A percentile compares a stretch with the other conserved stretches of the same genome.
Conservation (phyloP, 2,329 filamentous ascomycete genomes). For the Lecanicillium sp. region DNA sequence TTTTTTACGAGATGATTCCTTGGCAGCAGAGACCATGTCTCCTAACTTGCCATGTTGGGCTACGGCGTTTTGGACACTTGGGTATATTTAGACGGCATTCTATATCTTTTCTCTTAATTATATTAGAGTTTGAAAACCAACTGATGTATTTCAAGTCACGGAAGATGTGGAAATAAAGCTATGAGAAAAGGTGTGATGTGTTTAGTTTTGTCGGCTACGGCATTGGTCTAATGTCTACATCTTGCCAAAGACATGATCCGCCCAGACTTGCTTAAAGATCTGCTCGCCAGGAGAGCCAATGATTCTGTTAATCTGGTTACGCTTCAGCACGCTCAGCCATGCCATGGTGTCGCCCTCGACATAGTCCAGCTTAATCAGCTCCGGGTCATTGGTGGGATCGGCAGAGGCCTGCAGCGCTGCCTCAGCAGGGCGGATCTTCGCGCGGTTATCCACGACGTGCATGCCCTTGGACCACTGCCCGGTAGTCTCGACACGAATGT, state of each 20-base stretch:
- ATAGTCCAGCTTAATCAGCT: slow-evolving; percentile 34
- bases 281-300: slow-evolving; percentile 60
- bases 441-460: slow-evolving; percentile 74
- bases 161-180: too few species aligned
- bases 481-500: slow-evolving; percentile 80
- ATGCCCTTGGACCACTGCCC: slow-evolving; percentile 95
- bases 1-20: not conserved
- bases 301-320: slow-evolving; percentile 75
- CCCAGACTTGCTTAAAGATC: slow-evolving; percentile 56
- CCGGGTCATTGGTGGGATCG: slow-evolving; percentile 30
- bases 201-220: too few species aligned
- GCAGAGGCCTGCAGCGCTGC: slow-evolving; percentile 30
- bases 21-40: not conserved
- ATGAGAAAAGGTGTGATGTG: too few species aligned
- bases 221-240: too few species aligned
- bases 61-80: not conserved
- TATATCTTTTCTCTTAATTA: too few species aligned
- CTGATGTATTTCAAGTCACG: too few species aligned
- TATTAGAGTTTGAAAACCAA: too few species aligned
- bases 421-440: slow-evolving; percentile 44
- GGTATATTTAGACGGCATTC: not conserved
- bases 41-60: too few species aligned
- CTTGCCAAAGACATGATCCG: slow-evolving; percentile 55
- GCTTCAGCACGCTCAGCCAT: slow-evolving; percentile 67
- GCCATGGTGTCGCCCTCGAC: slow-evolving; percentile 63